These are phyloP conservation scores for Dorcoceras hygrometricum DNA, from an alignment of 257 asterid genomes.

Conservation along the genomic window DNA sequence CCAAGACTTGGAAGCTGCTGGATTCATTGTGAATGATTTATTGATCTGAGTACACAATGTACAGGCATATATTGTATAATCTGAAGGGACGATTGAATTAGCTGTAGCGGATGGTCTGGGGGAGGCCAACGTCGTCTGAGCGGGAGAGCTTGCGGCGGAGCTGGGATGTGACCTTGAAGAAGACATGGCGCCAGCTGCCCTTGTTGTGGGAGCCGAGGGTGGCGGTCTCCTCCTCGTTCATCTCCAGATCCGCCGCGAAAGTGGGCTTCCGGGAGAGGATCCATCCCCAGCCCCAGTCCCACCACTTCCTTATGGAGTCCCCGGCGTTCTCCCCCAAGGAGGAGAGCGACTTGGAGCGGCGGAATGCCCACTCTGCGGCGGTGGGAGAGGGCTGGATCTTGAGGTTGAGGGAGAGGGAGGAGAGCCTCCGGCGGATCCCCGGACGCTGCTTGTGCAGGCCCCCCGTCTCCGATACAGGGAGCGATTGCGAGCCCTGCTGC, in stretches of 20 bases:
- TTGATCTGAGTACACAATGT: neutral
- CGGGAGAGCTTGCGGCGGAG: constrained; percentile 60
- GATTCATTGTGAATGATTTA: neutral
- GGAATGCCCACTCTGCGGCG: constrained; percentile 41
- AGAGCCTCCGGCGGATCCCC: constrained; percentile 59
- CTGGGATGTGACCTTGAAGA: constrained; percentile 60
- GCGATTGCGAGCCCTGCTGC: constrained; percentile 44
- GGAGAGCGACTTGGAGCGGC: constrained; percentile 65
- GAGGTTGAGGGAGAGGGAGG: constrained; percentile 55
- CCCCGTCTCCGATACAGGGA: constrained; percentile 48
- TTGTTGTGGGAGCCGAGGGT: constrained; percentile 61
- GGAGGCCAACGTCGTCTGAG: constrained; percentile 56
- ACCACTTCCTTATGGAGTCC: constrained; percentile 64
- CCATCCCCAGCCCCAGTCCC: constrained; percentile 84
- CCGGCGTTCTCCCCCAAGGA: constrained; percentile 48
- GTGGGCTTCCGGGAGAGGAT: constrained; percentile 66
- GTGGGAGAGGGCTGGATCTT: constrained; percentile 43
- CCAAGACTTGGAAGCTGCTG: neutral
- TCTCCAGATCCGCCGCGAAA: constrained; percentile 80
- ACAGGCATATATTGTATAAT: neutral
- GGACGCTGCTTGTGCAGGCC: constrained; percentile 14
- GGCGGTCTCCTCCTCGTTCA: constrained; percentile 69
- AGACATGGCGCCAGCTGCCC: constrained; percentile 82
- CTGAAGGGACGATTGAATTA: no score
- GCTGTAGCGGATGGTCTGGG: constrained; percentile 59